Percentiles rank a stretch among this genome's conserved stretches.
These are phyloP conservation scores for Endocalyx cinctus DNA, from an alignment of 2,329 filamentous ascomycete species.

Conservation along the genomic window DNA sequence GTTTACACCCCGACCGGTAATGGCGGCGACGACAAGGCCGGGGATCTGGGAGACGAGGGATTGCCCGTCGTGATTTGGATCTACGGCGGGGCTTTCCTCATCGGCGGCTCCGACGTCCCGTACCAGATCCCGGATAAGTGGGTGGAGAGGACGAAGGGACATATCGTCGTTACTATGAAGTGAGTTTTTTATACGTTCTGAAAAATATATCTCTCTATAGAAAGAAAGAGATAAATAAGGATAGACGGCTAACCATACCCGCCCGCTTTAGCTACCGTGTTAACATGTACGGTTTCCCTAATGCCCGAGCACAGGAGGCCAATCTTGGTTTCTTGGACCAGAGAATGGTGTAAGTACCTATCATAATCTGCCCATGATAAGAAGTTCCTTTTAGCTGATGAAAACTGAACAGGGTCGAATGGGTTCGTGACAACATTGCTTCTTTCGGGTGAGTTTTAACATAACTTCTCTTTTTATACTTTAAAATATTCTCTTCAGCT, in stretches of 20 bases:
- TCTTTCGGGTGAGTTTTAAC: no score
- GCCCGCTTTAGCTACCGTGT: slow-evolving; percentile 31
- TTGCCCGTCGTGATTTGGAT: slow-evolving; percentile 15
- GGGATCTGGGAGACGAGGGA: no score
- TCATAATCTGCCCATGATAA: no score
- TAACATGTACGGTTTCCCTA: slow-evolving; percentile 22
- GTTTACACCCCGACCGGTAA: slow-evolving; percentile 11
- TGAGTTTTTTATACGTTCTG: slow-evolving; percentile 3
- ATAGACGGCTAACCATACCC: no score
- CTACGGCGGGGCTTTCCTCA: slow-evolving; percentile 8
- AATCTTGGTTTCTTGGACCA: slow-evolving; percentile 53
- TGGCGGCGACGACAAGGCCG: slow-evolving; percentile 1
- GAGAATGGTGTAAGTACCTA: slow-evolving; percentile 33
- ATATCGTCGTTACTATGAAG: slow-evolving; percentile 14
- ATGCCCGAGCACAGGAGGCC: slow-evolving; percentile 17
- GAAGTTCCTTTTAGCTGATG: no score
- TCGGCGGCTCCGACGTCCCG: slow-evolving; percentile 9
- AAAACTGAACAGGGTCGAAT: slow-evolving; percentile 37
- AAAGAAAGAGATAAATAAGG: background rate
- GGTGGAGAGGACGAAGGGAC: slow-evolving; percentile 11
- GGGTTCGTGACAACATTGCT: slow-evolving; percentile 45
- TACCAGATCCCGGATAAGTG: slow-evolving; percentile 11
- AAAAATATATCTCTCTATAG: background rate
- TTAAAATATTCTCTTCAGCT: no score
- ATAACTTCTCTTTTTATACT: no score